Base-by-base conservation (phyloP, 1,284 basidiomycete genomes). In the Apiotrichum siamense region DNA sequence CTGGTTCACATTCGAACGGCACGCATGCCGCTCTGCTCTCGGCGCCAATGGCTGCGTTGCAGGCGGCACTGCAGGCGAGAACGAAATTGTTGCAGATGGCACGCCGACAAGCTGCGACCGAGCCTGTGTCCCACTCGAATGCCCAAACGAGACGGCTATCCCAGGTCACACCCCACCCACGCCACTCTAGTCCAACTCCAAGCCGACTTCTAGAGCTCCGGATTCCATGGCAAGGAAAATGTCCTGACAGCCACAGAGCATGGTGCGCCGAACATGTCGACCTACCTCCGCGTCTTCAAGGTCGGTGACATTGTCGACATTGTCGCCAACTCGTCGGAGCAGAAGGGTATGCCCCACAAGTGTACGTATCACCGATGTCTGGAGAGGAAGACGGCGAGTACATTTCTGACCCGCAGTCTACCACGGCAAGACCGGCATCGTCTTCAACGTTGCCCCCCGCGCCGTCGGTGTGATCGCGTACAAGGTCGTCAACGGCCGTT, bases 261-360 rank as follows among this genome's bases (percentile, higher is more conserved):
- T 76, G 93, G 94, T 72, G 83, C 83, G 68, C 82, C 94, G 62
- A 88, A 88, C 76, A 65, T 97, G 72, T 91, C 92, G 64, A 97
- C 92, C 47, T 98, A 84, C 84, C 80, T 98, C 72, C 83, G 86
- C 74, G 83, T 84, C 78, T 99, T 87, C 85, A 84, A 85, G 68
- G 83, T 97, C 64, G 94, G 94, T 63, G 94, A 99, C 77, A 97
- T 98, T 72, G 94, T 99, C 67, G 94, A 98, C 80, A 98, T 98
- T 83, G 96, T 96, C 81, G 94, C 94, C 67, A 97, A 99, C 76
- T 84, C 93, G 58, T 89, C 93, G 47, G 88, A 97, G 78, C 96
- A 98, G 83, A 96, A 94, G 87, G 94, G 94, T 77, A 97, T 98
- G 91, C 93, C 94, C 75, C 93, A 97, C 83, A 97, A 97, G 79